These are phyloP conservation scores for Fusarium mangiferae DNA, from an alignment of 2,329 filamentous ascomycete species.

Conservation along the genomic window DNA sequence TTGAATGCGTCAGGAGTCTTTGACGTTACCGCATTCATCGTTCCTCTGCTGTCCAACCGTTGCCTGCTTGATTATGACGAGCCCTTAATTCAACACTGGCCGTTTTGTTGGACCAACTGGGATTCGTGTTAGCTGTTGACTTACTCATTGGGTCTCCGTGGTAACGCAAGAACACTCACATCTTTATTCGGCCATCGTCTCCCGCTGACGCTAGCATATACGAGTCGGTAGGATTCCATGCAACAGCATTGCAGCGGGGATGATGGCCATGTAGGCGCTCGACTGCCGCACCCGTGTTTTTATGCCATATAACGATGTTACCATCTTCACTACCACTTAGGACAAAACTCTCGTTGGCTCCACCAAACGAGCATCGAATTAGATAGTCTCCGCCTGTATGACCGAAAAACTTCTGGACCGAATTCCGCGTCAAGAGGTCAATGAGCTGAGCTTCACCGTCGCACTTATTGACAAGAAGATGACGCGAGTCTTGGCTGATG, in stretches of 20 bases:
- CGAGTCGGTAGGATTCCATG: slow-evolving; percentile 87
- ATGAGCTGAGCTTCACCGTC: slow-evolving; percentile 82
- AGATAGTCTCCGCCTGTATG: slow-evolving; percentile 80
- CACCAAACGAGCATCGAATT: slow-evolving; percentile 86
- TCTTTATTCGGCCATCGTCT: slow-evolving; percentile 85
- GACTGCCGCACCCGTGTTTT: slow-evolving; percentile 79
- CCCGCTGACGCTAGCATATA: slow-evolving; percentile 90
- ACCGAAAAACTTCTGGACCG: slow-evolving; percentile 80
- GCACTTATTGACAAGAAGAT: slow-evolving; percentile 83
- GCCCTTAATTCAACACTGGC: slow-evolving; percentile 34
- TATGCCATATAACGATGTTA: slow-evolving; percentile 89
- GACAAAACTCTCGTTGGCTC: slow-evolving; percentile 91
- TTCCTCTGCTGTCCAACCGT: slow-evolving; percentile 38
- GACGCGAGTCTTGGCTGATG: slow-evolving; percentile 82
- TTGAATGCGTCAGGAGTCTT: not conserved
- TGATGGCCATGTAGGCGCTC: slow-evolving; percentile 80
- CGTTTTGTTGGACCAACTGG: slow-evolving; percentile 46
- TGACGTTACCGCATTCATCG: slow-evolving; percentile 19
- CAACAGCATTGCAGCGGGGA: slow-evolving; percentile 83
- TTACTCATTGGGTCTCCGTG: not conserved
- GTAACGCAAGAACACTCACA: slow-evolving; percentile 67
- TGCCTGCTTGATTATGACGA: slow-evolving; percentile 30
- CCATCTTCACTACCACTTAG: slow-evolving; percentile 88
- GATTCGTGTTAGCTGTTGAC: slow-evolving; percentile 4
- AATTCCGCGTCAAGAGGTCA: slow-evolving; percentile 76